phyloP scores from a whole-genome alignment of 768 basidiomycete genomes.

The Pleurotus tuber-regium region DNA sequence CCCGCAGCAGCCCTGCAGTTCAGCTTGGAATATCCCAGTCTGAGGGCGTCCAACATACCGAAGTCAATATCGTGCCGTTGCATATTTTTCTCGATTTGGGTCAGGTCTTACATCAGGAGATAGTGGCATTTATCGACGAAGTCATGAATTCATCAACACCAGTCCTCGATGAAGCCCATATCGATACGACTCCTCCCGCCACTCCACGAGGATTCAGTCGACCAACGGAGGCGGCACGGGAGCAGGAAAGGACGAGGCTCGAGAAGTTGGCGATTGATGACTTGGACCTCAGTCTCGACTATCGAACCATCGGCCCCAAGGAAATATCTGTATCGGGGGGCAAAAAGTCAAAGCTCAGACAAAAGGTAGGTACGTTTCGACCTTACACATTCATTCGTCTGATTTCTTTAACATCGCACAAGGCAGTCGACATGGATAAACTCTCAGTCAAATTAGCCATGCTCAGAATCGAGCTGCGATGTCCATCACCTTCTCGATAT shows the following conservation, averaged over 20 bases:
- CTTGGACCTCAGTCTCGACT: conserved; percentile 51
- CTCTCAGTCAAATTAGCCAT: conserved; percentile 43
- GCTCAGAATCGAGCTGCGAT: conserved; percentile 67
- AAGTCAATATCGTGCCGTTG: conserved; percentile 54
- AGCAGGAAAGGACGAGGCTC: conserved; percentile 38
- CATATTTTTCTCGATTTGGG: conserved; percentile 77
- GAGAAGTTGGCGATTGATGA: conserved; percentile 59
- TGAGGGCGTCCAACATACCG: conserved; percentile 21
- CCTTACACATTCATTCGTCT: neutral
- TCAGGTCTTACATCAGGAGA: conserved; percentile 34
- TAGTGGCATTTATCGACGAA: conserved; percentile 50
- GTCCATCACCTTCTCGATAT: conserved; percentile 50
- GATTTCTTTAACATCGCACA: conserved; percentile 10
- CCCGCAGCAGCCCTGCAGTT: neutral
- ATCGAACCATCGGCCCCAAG: conserved; percentile 22
- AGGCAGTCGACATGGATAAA: conserved; percentile 6
- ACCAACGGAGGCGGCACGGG: conserved; percentile 17
- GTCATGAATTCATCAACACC: conserved; percentile 12
- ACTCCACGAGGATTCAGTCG: conserved; percentile 25
- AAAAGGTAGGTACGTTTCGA: conserved; percentile 1
- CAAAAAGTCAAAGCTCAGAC: neutral
- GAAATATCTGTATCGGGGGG: too few species aligned
- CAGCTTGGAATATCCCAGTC: neutral
- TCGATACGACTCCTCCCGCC: conserved; percentile 37
- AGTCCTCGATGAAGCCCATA: conserved; percentile 22